These are phyloP conservation scores for Rosa chinensis DNA, from an alignment of 306 rosid genomes.

Conservation along the genomic window DNA sequence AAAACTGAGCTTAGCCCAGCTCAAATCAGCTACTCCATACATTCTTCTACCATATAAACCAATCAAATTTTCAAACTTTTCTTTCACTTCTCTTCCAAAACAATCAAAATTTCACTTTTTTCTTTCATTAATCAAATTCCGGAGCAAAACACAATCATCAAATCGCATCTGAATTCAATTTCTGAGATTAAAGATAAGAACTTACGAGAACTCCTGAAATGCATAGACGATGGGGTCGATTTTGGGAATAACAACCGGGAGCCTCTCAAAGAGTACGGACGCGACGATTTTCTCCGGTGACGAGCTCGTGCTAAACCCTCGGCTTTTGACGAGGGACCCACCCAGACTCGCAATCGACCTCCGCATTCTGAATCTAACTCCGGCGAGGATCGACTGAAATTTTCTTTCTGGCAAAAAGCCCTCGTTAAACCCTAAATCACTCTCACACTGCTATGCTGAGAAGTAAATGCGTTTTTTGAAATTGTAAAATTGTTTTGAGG, in stretches of 20 bases:
- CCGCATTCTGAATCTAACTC: slow-evolving; percentile 48
- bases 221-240: slow-evolving; percentile 87
- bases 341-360: slow-evolving; percentile 38
- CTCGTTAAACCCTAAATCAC: too few species aligned
- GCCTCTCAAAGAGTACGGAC: slow-evolving; percentile 87
- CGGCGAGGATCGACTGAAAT: background rate
- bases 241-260: slow-evolving; percentile 87
- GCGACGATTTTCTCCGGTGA: slow-evolving; percentile 65
- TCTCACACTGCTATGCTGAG: background rate
- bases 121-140: background rate
- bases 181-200: background rate
- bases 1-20: slow-evolving; percentile 10
- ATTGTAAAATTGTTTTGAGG: background rate
- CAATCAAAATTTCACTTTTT: background rate
- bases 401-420: background rate
- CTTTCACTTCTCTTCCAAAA: background rate
- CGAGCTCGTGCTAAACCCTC: slow-evolving; percentile 53
- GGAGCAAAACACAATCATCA: background rate
- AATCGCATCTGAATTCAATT: background rate
- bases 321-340: slow-evolving; percentile 42
- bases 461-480: background rate
- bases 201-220: slow-evolving; percentile 87
- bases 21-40: background rate
- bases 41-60: background rate
- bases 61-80: background rate